These are phyloP conservation scores for Cephaloascus fragrans DNA, from an alignment of 805 yeast genomes.

Conservation along the genomic window DNA sequence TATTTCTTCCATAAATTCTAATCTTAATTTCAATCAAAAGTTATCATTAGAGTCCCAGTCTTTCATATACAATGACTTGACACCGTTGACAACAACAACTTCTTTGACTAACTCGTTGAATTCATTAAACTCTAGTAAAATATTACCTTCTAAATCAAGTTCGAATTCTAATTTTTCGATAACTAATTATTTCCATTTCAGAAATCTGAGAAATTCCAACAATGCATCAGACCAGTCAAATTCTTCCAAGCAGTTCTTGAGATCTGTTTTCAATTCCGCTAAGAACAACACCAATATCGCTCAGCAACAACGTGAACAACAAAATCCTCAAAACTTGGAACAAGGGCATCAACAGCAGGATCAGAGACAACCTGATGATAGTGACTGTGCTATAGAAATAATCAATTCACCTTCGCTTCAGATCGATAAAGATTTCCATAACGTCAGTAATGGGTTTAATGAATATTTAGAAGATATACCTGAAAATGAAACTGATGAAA, in stretches of 20 bases:
- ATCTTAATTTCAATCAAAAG: background rate
- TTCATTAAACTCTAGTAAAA: background rate
- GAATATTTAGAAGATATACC: constrained; percentile 1
- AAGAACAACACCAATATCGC: background rate
- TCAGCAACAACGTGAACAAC: too few relatives aligned
- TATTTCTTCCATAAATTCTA: background rate
- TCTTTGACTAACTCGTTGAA: background rate
- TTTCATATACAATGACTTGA: background rate
- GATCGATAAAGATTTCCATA: too few relatives aligned
- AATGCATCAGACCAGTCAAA: too few relatives aligned
- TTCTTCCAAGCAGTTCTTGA: background rate
- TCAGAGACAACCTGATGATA: too few relatives aligned
- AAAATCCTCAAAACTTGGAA: too few relatives aligned
- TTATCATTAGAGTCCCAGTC: background rate
- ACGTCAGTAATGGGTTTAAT: too few relatives aligned
- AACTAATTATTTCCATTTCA: background rate
- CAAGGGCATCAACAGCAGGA: too few relatives aligned
- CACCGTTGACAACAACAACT: background rate
- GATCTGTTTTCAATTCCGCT: background rate
- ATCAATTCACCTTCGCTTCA: too few relatives aligned
- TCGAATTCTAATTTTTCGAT: background rate
- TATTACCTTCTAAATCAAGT: background rate
- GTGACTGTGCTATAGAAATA: too few relatives aligned
- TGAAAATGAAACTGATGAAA: constrained; percentile 1
- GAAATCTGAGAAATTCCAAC: background rate